A percentile compares a stretch with the other conserved stretches of the same genome.
Evolutionary conservation across 139 green algal genomes (phyloP).

Genomic region (Chlorella sp.): DNA sequence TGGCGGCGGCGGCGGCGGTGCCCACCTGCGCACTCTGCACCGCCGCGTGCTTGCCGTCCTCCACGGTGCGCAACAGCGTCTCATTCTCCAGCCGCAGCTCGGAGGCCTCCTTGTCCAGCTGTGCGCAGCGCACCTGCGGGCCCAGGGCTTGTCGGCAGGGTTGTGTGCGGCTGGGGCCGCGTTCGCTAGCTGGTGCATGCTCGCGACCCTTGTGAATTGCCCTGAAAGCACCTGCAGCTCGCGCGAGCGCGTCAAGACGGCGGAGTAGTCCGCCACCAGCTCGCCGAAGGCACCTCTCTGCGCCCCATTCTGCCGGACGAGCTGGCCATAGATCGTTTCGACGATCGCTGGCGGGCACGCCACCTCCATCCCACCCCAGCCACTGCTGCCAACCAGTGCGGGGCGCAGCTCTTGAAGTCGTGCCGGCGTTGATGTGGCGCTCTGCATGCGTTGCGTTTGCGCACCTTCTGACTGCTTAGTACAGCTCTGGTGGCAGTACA

Average conservation of each 20-base stretch:
- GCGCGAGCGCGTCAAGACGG: conserved; percentile 41
- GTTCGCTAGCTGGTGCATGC: neutral
- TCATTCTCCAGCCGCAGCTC: conserved; percentile 76
- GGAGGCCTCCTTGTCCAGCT: conserved; percentile 77
- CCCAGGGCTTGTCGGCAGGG: neutral
- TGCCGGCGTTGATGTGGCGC: too few relatives aligned
- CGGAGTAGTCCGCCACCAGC: conserved; percentile 58
- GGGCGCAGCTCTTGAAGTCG: too few relatives aligned
- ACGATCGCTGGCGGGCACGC: neutral
- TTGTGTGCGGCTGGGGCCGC: neutral
- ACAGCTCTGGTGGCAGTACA: too few relatives aligned
- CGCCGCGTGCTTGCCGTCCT: conserved; percentile 23
- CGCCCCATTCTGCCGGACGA: conserved; percentile 26
- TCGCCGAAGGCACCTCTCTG: conserved; percentile 45
- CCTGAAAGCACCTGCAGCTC: conserved; percentile 53
- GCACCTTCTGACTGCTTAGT: too few relatives aligned
- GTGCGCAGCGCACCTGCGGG: conserved; percentile 64
- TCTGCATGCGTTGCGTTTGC: too few relatives aligned
- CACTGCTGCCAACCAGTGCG: neutral
- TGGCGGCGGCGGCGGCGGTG: too few relatives aligned
- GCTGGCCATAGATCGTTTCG: conserved; percentile 4
- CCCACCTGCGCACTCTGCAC: conserved; percentile 34
- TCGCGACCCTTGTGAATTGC: neutral
- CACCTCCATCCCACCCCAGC: conserved; percentile 36
- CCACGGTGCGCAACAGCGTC: conserved; percentile 39